These are phyloP conservation scores for Cladosporium sp. DNA, from an alignment of 2,329 filamentous ascomycete genomes.

Conservation along the genomic window DNA sequence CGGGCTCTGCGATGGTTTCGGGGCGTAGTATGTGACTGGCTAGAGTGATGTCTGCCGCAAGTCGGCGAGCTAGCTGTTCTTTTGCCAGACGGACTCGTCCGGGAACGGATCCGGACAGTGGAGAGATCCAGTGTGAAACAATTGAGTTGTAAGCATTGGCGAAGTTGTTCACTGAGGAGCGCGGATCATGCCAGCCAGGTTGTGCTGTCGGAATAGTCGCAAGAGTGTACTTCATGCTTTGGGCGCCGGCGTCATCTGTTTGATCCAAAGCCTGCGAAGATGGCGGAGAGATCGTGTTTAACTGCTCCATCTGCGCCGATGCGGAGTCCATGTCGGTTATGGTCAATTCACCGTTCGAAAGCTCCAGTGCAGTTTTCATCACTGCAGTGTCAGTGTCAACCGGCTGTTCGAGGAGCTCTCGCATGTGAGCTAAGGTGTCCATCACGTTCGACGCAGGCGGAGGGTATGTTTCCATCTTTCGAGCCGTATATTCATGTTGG, in stretches of 20 bases:
- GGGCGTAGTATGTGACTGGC: slow-evolving; percentile 25
- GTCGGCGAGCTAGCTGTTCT: slow-evolving; percentile 24
- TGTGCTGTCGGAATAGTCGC: not conserved
- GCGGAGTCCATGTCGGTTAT: slow-evolving; percentile 18
- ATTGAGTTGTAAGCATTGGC: slow-evolving; percentile 21
- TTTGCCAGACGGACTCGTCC: slow-evolving; percentile 29
- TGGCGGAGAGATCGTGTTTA: not conserved
- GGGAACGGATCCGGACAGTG: slow-evolving; percentile 20
- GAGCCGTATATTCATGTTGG: slow-evolving; percentile 10
- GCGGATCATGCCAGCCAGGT: not conserved
- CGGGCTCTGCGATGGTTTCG: slow-evolving; percentile 11
- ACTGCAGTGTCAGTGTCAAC: not conserved
- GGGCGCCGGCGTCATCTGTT: slow-evolving; percentile 1
- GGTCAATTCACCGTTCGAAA: slow-evolving; percentile 10
- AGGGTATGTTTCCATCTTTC: not conserved
- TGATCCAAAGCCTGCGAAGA: not conserved
- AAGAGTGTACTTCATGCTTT: slow-evolving; percentile 8
- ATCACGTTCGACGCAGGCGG: slow-evolving; percentile 2
- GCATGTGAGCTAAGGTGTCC: not conserved
- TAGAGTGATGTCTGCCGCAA: slow-evolving; percentile 36
- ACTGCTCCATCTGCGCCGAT: slow-evolving; percentile 13
- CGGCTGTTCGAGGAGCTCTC: not conserved
- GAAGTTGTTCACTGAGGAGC: not conserved
- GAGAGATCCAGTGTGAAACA: slow-evolving; percentile 23
- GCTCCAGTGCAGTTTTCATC: slow-evolving; percentile 5